Evolutionary conservation across 2,329 filamentous ascomycete species (phyloP), one percentile per base, ranked within the genome.

Genomic region (Harringtonia aguacate): DNA sequence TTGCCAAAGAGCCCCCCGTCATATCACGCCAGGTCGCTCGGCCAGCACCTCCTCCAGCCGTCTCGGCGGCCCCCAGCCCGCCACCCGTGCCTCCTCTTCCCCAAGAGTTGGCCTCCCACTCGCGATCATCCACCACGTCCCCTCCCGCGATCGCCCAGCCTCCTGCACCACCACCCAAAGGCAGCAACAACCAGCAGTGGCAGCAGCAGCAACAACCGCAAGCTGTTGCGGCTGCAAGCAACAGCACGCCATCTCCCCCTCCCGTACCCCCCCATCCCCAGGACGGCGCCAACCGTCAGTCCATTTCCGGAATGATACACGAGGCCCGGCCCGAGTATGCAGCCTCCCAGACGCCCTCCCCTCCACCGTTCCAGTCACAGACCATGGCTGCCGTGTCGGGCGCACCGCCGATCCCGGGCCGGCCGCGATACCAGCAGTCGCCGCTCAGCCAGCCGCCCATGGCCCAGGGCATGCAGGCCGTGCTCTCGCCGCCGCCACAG

Each of bases 1-100:
- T 98, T 58, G 83, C 88, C 31, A 94, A 94, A 63, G 92, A 98
- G 56, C 92, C 92, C 9, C 92, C 92, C 0, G 86, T 97, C 4
- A 79, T 92, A 48, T 79, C 88, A 29, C 81, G 79, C 52, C 79
- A 79, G 50, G 72, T 73, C 55, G 67, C 70, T 52, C 65, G 10
- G 8, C 45, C 31, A 58, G 62, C 50, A 41, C 54, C 61, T 21
- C 56, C 57, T 36, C 36, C 38, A 2, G 1, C 30, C 5, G 44
- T 56, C 48, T 29, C 65, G 57, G 9, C 48, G 40, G 10, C 18
- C 3, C n/a, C 41, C 24, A 65, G 69, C 46, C 78, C 80, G 39
- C 83, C 84, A 28, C 79, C 81, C 13, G 62, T 84, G n/a, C 84
- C 84, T 47, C 84, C 84, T 43, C 68, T 84, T 17, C 85, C 84